Conservation (phyloP, 2,329 filamentous ascomycete species). For the Chalaropsis thielavioides region DNA sequence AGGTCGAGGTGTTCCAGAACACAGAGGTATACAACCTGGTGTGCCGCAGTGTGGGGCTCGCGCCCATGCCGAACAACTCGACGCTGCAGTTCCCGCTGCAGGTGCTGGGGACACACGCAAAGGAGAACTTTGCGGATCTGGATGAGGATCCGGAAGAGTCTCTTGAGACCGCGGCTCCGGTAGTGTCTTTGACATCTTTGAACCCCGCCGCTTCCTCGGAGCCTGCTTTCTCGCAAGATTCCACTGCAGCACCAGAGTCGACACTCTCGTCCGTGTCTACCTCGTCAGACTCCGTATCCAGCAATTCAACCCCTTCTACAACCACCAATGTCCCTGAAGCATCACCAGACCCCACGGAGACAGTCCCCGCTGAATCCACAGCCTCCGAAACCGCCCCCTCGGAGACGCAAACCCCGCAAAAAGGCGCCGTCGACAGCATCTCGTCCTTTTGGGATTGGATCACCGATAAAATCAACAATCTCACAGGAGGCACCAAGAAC, state of each 20-base stretch:
- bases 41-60: slow-evolving; percentile 69
- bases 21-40: slow-evolving; percentile 90
- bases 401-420: not conserved
- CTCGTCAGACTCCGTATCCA: slow-evolving; percentile 16
- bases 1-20: slow-evolving; percentile 75
- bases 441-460: slow-evolving; percentile 9
- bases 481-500: slow-evolving; percentile 18
- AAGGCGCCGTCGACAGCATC: slow-evolving; percentile 20
- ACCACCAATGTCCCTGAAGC: not conserved
- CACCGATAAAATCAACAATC: slow-evolving; percentile 1
- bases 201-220: slow-evolving; percentile 19
- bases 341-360: not conserved
- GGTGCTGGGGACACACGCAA: slow-evolving; percentile 46
- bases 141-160: slow-evolving; percentile 36
- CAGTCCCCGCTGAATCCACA: not conserved
- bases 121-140: slow-evolving; percentile 33
- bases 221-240: slow-evolving; percentile 12
- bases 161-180: not conserved
- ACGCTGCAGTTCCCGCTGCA: slow-evolving; percentile 60
- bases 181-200: slow-evolving; percentile 14
- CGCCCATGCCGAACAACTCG: slow-evolving; percentile 69
- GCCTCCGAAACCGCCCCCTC: not conserved
- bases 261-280: not conserved
- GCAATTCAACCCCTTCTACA: slow-evolving; percentile 19
- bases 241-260: not conserved